Evolutionary conservation across 768 basidiomycete genomes (phyloP).

Genomic region (Kwoniella sp.): DNA sequence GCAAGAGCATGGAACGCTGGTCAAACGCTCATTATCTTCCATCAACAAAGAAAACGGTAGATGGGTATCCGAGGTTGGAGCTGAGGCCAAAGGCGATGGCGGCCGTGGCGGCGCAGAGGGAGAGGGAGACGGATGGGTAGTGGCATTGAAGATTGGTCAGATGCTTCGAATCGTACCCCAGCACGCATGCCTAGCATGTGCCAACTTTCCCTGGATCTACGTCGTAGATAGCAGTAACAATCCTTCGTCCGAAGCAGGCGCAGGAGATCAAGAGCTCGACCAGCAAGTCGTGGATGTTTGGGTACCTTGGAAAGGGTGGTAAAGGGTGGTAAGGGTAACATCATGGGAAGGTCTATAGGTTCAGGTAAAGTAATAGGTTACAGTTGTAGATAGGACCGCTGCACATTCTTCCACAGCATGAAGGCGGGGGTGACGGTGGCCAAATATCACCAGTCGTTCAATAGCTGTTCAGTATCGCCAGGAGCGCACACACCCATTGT

Average conservation of each 20-base stretch:
- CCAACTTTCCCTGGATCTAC: conserved; percentile 81
- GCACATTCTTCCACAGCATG: too few species aligned
- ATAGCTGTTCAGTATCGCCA: too few species aligned
- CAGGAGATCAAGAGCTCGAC: not conserved
- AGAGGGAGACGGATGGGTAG: conserved; percentile 4
- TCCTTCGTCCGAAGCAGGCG: too few species aligned
- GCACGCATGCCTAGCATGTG: conserved; percentile 80
- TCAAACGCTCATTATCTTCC: conserved; percentile 1
- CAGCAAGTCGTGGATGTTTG: conserved; percentile 64
- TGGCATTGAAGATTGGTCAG: conserved; percentile 64
- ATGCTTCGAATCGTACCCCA: conserved; percentile 75
- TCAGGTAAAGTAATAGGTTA: too few species aligned
- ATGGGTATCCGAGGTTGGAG: conserved; percentile 3
- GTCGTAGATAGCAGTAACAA: conserved; percentile 79
- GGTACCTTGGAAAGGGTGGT: conserved; percentile 94
- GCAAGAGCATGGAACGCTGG: conserved; percentile 73
- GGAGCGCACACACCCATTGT: too few species aligned
- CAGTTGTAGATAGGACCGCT: too few species aligned
- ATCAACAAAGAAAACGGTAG: too few species aligned
- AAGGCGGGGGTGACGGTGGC: too few species aligned
- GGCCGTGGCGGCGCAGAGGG: conserved; percentile 20
- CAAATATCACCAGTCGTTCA: too few species aligned
- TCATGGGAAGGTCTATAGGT: too few species aligned
- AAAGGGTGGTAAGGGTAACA: conserved; percentile 8
- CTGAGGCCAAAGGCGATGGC: not conserved